A percentile compares a stretch with the other conserved stretches of the same genome.
Conservation (phyloP, 176 grass and related monocot genomes). For the Rhynchospora tenuis region DNA sequence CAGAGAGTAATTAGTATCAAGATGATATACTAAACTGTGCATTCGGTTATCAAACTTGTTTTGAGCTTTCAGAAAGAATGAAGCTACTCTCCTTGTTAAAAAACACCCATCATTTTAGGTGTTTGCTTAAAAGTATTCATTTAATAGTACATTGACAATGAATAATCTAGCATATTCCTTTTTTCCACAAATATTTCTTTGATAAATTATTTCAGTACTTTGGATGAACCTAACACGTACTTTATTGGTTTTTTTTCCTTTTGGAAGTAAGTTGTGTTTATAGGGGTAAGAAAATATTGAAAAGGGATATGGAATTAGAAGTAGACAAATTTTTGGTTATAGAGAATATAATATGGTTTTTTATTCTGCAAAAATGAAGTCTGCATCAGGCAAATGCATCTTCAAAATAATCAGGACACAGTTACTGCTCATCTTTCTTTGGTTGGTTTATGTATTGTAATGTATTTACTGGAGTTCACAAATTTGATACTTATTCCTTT, state of each 20-base stretch:
- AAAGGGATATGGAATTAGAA: background rate
- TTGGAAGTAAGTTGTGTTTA: background rate
- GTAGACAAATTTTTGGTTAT: background rate
- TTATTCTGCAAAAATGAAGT: background rate
- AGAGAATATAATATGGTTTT: background rate
- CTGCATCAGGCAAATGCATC: background rate
- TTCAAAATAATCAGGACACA: background rate
- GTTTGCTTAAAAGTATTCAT: background rate
- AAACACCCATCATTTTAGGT: background rate
- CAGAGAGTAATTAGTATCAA: background rate
- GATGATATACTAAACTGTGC: background rate
- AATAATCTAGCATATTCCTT: background rate
- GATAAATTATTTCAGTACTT: constrained; percentile 3
- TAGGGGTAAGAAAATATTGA: background rate
- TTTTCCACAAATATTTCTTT: background rate
- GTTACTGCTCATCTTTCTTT: background rate
- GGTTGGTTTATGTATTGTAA: background rate
- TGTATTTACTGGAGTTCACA: background rate
- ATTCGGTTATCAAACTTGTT: background rate
- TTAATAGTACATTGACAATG: background rate
- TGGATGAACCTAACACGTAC: background rate
- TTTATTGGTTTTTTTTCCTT: background rate
- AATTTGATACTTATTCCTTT: background rate
- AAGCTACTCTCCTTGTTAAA: background rate
- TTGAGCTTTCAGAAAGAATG: background rate